Conservation (phyloP, 2,329 filamentous ascomycete genomes). For the Aspergillus uvarum region DNA sequence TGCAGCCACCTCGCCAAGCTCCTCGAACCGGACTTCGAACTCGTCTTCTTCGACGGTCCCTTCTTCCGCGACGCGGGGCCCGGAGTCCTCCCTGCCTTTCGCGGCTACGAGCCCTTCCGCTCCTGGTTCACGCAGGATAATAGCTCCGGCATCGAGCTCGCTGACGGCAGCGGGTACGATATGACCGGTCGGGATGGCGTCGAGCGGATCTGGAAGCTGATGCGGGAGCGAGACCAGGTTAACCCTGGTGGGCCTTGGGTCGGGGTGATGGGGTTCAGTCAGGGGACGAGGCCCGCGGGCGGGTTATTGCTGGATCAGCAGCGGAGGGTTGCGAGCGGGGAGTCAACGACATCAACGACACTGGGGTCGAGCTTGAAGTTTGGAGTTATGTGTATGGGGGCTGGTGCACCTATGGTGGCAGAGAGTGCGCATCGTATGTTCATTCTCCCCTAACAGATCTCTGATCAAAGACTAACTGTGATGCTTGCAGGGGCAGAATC, state of each 20-base stretch:
- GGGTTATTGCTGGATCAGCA: constrained; percentile 25
- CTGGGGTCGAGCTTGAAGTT: constrained; percentile 12
- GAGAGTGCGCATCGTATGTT: constrained; percentile 18
- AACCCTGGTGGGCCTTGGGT: constrained; percentile 18
- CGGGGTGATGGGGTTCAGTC: constrained; percentile 24
- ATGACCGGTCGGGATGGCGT: constrained; percentile 17
- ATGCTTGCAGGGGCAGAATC: constrained; percentile 2
- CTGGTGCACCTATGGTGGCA: constrained; percentile 21
- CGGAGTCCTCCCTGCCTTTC: constrained; percentile 24
- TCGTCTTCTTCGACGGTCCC: constrained; percentile 25
- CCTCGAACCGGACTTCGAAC: constrained; percentile 16
- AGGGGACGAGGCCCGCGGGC: constrained; percentile 19
- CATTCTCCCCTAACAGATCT: neutral
- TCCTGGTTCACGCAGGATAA: constrained; percentile 23
- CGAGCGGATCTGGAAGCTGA: constrained; percentile 19
- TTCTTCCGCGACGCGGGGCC: constrained; percentile 19
- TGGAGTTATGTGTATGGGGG: constrained; percentile 23
- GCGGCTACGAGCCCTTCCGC: constrained; percentile 17
- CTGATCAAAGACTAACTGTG: neutral
- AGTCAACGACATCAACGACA: neutral
- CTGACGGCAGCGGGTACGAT: constrained; percentile 23
- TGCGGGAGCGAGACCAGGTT: constrained; percentile 12
- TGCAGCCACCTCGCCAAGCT: constrained; percentile 17
- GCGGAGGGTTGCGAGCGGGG: constrained; percentile 9
- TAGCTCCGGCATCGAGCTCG: constrained; percentile 5